Base-by-base conservation (phyloP, 441 rosid genomes). In the Syzygium syzygioides region DNA sequence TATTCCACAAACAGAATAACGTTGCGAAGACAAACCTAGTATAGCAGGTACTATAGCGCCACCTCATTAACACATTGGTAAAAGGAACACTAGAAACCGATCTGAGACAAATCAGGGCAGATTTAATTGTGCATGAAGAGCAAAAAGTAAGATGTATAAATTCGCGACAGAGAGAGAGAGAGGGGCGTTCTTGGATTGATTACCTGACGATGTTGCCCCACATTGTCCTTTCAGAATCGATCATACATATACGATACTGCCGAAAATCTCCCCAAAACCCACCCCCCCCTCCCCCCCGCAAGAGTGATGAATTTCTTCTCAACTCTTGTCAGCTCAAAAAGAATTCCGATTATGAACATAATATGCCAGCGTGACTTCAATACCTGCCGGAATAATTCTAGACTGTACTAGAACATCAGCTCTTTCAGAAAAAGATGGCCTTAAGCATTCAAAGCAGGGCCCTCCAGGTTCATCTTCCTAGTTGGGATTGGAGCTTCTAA, bases 401-500 rank as follows among this genome's bases (percentile, higher is more conserved):
- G 52, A 41, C n/a, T 41, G 83, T 41, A 41, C 83, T 41, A 41
- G 53, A 48, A 41, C n/a, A 23, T 17, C 52, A 41, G 83, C n/a
- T 76, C n/a, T 76, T 76, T 41, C 50, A 76, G 83, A 41, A 76
- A 41, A 2, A 23, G 83, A 76, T 23, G 83, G n/a, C 83, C 53
- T 41, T 23, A 76, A 76, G 10, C 53, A 12, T 6, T 3, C 83
- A 76, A 76, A 76, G 83, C n/a, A 45, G 53, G 53, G 83, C n/a
- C 5, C 2, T 59, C 64, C 64, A 59, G n/a, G 64, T 59, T 41
- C 53, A 41, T 76, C 23, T 76, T 0, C 83, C 18, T 76, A 76
- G 83, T 23, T 17, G 14, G 53, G 53, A 89, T 87, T 86, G 9
- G 94, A 90, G 90, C 62, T 91, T 79, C 88, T 89, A 68, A 93